Evolutionary conservation across 805 yeast genomes (phyloP), one percentile per base, ranked within the genome.

Genomic region (Pichia insulana): DNA sequence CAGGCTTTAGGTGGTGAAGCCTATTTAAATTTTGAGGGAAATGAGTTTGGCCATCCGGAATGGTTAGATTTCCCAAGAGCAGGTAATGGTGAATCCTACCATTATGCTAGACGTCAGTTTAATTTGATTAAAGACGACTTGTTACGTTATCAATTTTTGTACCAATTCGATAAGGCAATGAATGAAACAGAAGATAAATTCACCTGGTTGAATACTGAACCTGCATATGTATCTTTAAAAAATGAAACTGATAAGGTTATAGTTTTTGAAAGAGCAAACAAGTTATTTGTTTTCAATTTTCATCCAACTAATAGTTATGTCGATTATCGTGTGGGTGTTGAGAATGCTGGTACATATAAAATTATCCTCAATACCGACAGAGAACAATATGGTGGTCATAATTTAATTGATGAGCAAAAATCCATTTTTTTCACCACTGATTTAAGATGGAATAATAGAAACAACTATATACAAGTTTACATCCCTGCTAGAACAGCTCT

Each of bases 1-100:
- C 89, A 86, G 54, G 69, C 89, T 1, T 69, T 90, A n/a, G 97
- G 97, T 37, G 98, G 98, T 43, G 97, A 90, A 63, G 96, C 95
- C 0, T 90, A 90, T 58, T 73, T 90, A 58, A 90, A 89, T 60
- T 90, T 90, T 60, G 97, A 90, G 69, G 97, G 98, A 44, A 90
- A 90, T 57, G 98, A 90, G 64, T 90, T 92, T 66, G 98, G 98
- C 15, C 98, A 90, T 56, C 98, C 97, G 3, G 98, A 90, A 61
- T 90, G 98, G 98, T 74, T 92, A 40, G 98, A 90, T 63, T 92
- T 90, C 71, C 97, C 98, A 12, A 78, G 96, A 55, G 81, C 50
- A 25, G 96, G 96, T 30, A 92, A 90, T 63, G 73, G 73, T 22
- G 88, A 87, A 59, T 81, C 92, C 16, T 90, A 84, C 64, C 92